These are phyloP conservation scores for Amylocarpus encephaloides DNA, from an alignment of 2,329 filamentous ascomycete species.

Conservation along the genomic window DNA sequence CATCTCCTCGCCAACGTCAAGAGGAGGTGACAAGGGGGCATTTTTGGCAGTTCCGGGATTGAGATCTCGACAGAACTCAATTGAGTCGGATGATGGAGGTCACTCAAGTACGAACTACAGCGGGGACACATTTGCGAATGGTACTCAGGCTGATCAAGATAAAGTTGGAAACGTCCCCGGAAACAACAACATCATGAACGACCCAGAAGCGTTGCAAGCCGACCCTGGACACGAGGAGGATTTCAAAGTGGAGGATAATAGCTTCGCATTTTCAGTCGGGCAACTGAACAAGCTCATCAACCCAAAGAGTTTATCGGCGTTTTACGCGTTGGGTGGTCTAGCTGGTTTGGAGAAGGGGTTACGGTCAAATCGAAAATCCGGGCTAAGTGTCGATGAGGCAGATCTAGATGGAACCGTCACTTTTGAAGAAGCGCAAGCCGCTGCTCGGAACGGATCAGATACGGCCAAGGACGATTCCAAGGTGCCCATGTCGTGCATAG, in stretches of 20 bases:
- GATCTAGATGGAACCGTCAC: constrained; percentile 55
- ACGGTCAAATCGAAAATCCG: constrained; percentile 55
- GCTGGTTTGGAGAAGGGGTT: constrained; percentile 68
- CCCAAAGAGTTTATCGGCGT: constrained; percentile 69
- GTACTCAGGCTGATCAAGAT: constrained; percentile 36
- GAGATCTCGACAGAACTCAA: constrained; percentile 58
- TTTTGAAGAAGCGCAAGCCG: constrained; percentile 55
- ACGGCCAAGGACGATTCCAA: constrained; percentile 28
- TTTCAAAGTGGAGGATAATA: constrained; percentile 61
- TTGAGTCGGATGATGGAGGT: constrained; percentile 54
- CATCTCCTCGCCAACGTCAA: constrained; percentile 54
- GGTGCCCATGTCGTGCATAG: constrained; percentile 18
- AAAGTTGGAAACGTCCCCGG: constrained; percentile 33
- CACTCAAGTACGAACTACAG: constrained; percentile 38
- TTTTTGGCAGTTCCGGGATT: constrained; percentile 58
- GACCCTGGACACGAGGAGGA: constrained; percentile 67
- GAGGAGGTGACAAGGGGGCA: constrained; percentile 42
- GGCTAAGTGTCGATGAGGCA: constrained; percentile 65
- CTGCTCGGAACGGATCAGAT: constrained; percentile 17
- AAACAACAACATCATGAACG: constrained; percentile 47
- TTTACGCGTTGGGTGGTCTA: constrained; percentile 68
- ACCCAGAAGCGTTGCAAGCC: constrained; percentile 40
- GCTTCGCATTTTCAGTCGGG: constrained; percentile 67
- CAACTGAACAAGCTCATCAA: constrained; percentile 72
- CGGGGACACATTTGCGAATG: constrained; percentile 38